Percentiles rank a stretch among this genome's conserved stretches.
Conservation (phyloP, 148 eudicot genomes). For the Cornus suecica region DNA sequence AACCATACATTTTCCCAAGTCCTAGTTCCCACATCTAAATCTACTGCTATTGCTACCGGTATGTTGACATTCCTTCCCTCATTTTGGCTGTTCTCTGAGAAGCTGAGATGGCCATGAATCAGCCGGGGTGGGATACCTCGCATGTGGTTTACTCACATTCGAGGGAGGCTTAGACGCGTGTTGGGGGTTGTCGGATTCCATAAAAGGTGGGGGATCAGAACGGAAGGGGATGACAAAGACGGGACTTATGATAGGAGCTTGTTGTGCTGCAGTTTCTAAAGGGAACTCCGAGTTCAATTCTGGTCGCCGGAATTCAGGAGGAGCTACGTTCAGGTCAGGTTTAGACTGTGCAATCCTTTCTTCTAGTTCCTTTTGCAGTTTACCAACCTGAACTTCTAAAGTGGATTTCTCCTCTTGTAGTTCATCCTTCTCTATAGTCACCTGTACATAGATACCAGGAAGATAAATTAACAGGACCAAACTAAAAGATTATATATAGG, state of each 20-base stretch:
- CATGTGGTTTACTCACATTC: conserved; percentile 68
- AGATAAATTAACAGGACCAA: background rate
- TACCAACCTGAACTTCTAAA: conserved; percentile 51
- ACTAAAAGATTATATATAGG: background rate
- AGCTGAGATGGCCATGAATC: conserved; percentile 80
- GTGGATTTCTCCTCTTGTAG: conserved; percentile 65
- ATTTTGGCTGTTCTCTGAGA: conserved; percentile 41
- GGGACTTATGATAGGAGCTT: conserved; percentile 48
- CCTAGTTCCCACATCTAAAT: conserved; percentile 2
- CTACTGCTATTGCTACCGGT: background rate
- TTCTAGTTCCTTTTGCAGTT: conserved; percentile 42
- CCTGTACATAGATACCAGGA: conserved; percentile 33
- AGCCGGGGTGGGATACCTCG: conserved; percentile 68
- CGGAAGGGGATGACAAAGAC: conserved; percentile 55
- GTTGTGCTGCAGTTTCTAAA: conserved; percentile 28
- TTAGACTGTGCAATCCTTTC: conserved; percentile 30
- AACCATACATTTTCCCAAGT: background rate
- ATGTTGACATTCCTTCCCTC: background rate
- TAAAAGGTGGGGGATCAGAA: conserved; percentile 35
- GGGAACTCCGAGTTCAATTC: conserved; percentile 15
- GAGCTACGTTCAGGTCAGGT: conserved; percentile 39
- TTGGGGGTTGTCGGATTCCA: conserved; percentile 22
- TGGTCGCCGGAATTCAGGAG: conserved; percentile 34
- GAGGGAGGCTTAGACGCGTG: conserved; percentile 27
- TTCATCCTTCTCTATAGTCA: conserved; percentile 62